Evolutionary conservation across 2,329 filamentous ascomycete species (phyloP).

Genomic region (Aaosphaeria arxii): DNA sequence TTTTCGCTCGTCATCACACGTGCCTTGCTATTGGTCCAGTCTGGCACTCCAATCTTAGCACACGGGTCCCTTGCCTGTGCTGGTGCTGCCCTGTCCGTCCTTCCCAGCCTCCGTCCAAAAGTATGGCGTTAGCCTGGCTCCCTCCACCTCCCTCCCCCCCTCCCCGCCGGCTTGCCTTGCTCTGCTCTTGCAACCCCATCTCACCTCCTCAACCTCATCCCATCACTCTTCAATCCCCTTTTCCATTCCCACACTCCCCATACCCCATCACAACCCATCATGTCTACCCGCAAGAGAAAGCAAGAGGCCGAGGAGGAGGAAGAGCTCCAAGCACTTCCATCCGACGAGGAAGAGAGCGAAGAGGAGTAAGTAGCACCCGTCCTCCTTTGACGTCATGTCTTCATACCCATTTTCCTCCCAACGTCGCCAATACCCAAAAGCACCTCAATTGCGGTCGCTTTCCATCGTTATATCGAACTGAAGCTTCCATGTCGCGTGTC

Average conservation of each 20-base stretch:
- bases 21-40: slow-evolving; percentile 22
- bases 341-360: slow-evolving; percentile 43
- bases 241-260: neutral
- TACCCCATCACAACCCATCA: slow-evolving; percentile 12
- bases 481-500: slow-evolving; percentile 5
- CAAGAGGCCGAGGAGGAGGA: slow-evolving; percentile 41
- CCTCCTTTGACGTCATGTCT: slow-evolving; percentile 37
- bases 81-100: slow-evolving; percentile 7
- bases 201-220: slow-evolving; percentile 9
- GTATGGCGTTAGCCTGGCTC: slow-evolving; percentile 21
- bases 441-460: slow-evolving; percentile 18
- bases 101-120: slow-evolving; percentile 8
- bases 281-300: slow-evolving; percentile 47
- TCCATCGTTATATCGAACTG: slow-evolving; percentile 6
- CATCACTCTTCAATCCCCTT: slow-evolving; percentile 1
- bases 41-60: slow-evolving; percentile 21
- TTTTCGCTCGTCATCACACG: neutral
- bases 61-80: slow-evolving; percentile 22
- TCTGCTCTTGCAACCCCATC: slow-evolving; percentile 11
- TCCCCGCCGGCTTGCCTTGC: slow-evolving; percentile 1
- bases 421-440: slow-evolving; percentile 17
- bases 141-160: slow-evolving; percentile 22
- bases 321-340: slow-evolving; percentile 44
- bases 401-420: slow-evolving; percentile 7
- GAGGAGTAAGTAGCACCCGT: slow-evolving; percentile 38